phyloP scores from a whole-genome alignment of 1,284 basidiomycete species.

The Rhodotorula sp. region DNA sequence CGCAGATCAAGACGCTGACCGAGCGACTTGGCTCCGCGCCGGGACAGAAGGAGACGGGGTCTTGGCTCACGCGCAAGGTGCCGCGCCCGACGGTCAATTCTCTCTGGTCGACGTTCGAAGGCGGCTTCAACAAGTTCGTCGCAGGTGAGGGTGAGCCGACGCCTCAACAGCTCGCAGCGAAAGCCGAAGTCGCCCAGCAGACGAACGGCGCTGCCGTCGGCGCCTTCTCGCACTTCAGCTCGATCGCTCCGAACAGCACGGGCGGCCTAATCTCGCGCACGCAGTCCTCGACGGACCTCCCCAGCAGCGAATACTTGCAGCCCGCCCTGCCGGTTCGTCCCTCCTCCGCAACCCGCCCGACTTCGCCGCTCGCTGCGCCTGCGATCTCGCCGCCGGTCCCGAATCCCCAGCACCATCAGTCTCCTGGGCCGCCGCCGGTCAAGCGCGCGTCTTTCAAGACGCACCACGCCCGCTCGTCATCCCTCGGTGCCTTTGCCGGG shows the following conservation, averaged over 20 bases:
- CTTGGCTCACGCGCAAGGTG: slow-evolving; percentile 79
- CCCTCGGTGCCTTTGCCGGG: slow-evolving; percentile 39
- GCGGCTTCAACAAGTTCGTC: slow-evolving; percentile 93
- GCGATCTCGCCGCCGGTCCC: neutral
- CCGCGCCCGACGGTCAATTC: slow-evolving; percentile 83
- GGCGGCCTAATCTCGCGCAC: slow-evolving; percentile 48
- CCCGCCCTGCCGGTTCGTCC: slow-evolving; percentile 19
- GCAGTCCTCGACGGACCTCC: slow-evolving; percentile 46
- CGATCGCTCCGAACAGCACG: slow-evolving; percentile 72
- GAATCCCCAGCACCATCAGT: slow-evolving; percentile 12
- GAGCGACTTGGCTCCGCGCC: slow-evolving; percentile 76
- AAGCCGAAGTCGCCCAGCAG: slow-evolving; percentile 44
- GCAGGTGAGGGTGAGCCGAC: slow-evolving; percentile 69
- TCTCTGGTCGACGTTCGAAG: slow-evolving; percentile 89
- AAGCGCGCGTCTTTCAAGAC: slow-evolving; percentile 41
- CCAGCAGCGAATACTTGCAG: slow-evolving; percentile 11
- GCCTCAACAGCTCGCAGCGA: slow-evolving; percentile 46
- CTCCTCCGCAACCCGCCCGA: slow-evolving; percentile 24
- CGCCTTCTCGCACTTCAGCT: slow-evolving; percentile 90
- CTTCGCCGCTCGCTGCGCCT: slow-evolving; percentile 24
- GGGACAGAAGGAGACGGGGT: slow-evolving; percentile 65
- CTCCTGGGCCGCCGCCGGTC: slow-evolving; percentile 39
- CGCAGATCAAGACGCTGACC: slow-evolving; percentile 75
- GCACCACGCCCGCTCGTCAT: slow-evolving; percentile 41
- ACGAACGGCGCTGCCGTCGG: slow-evolving; percentile 57